Evolutionary conservation across 306 rosid genomes (phyloP).

Genomic region (Malus domestica): DNA sequence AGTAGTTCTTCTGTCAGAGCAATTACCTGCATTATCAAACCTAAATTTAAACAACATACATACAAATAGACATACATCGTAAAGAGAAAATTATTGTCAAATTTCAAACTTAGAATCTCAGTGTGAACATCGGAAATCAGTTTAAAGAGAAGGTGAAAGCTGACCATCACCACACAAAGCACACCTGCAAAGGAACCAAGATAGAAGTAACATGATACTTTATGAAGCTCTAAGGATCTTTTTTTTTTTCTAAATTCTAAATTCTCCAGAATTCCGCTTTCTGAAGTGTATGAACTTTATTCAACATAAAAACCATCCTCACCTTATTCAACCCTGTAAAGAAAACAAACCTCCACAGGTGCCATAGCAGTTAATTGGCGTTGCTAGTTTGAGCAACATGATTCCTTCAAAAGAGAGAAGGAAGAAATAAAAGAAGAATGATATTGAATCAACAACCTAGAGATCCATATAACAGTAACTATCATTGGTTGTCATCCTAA

Average conservation of each 20-base stretch:
- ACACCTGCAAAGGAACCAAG: slow-evolving; percentile 94
- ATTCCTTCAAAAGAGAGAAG: slow-evolving; percentile 51
- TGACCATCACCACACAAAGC: slow-evolving; percentile 65
- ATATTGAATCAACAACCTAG: slow-evolving; percentile 28
- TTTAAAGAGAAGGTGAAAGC: slow-evolving; percentile 53
- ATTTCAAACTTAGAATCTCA: slow-evolving; percentile 69
- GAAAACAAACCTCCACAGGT: slow-evolving; percentile 32
- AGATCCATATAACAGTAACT: slow-evolving; percentile 15
- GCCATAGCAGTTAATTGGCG: slow-evolving; percentile 39
- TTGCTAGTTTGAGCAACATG: slow-evolving; percentile 43
- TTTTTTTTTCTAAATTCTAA: neutral
- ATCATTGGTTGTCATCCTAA: slow-evolving; percentile 13
- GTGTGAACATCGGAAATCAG: slow-evolving; percentile 67
- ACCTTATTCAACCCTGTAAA: slow-evolving; percentile 44
- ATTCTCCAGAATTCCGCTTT: slow-evolving; percentile 35
- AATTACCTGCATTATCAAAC: slow-evolving; percentile 62
- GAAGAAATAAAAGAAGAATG: slow-evolving; percentile 35
- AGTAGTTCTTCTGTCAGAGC: slow-evolving; percentile 89
- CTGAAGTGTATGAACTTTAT: slow-evolving; percentile 26
- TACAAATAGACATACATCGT: slow-evolving; percentile 7
- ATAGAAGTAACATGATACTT: slow-evolving; percentile 72
- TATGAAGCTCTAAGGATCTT: slow-evolving; percentile 38
- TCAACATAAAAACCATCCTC: slow-evolving; percentile 32
- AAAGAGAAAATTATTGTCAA: slow-evolving; percentile 38
- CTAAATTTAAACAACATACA: slow-evolving; percentile 22